Evolutionary conservation across 192 early-diverging fungal genomes (phyloP).

Genomic region (Gaertneriomyces semiglobifer): DNA sequence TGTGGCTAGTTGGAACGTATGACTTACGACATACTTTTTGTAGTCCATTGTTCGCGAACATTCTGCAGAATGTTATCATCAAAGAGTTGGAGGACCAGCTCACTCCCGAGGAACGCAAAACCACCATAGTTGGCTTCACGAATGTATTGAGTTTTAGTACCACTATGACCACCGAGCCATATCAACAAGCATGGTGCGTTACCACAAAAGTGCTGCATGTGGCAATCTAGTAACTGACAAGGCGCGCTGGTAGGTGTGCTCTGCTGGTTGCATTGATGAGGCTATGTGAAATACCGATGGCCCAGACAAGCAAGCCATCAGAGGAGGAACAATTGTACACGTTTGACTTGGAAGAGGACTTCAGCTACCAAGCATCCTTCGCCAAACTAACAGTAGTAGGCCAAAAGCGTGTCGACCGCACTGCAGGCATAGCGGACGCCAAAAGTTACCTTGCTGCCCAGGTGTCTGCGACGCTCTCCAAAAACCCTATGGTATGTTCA

Average conservation of each 20-base stretch:
- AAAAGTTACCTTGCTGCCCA: not conserved
- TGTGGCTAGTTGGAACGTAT: not conserved
- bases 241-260: no score
- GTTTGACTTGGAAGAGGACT: conserved; percentile 70
- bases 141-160: conserved; percentile 57
- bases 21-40: conserved; percentile 26
- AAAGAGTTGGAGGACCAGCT: conserved; percentile 59
- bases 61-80: conserved; percentile 63
- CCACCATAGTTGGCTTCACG: conserved; percentile 60
- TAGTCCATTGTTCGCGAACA: conserved; percentile 58
- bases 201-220: not conserved
- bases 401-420: conserved; percentile 63
- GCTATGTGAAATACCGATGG: conserved; percentile 60
- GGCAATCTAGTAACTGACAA: no score
- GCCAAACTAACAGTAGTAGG: conserved; percentile 69
- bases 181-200: conserved; percentile 13
- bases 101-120: conserved; percentile 58
- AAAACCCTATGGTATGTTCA: not conserved
- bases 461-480: not conserved
- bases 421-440: conserved; percentile 46
- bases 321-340: conserved; percentile 39
- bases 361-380: conserved; percentile 82
- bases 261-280: conserved; percentile 49
- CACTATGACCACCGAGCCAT: conserved; percentile 24
- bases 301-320: conserved; percentile 22